Evolutionary conservation across 495 filamentous ascomycete genomes (phyloP).

Genomic region (Penicillium taxi): DNA sequence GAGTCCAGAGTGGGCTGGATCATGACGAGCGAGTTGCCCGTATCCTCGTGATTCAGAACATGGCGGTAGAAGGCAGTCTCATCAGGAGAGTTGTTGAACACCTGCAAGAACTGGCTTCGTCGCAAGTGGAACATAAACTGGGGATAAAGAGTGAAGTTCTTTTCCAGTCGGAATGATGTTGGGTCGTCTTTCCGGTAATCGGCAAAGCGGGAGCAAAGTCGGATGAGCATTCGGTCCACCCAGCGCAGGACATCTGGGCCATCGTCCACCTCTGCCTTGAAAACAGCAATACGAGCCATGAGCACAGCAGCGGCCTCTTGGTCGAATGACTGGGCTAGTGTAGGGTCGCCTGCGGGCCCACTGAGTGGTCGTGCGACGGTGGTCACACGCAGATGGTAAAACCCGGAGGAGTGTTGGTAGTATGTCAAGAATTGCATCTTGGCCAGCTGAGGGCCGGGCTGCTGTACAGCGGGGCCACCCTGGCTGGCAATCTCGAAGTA

Average conservation of each 20-base stretch:
- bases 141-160: constrained; percentile 98
- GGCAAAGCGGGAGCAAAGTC: constrained; percentile 91
- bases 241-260: constrained; percentile 97
- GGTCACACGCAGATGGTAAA: constrained; percentile 92
- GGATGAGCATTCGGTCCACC: constrained; percentile 98
- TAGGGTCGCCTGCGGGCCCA: constrained; percentile 93
- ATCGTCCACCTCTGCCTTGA: constrained; percentile 98
- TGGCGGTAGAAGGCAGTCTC: constrained; percentile 98
- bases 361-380: constrained; percentile 88
- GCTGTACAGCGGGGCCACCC: constrained; percentile 76
- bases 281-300: constrained; percentile 97
- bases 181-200: constrained; percentile 99
- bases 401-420: constrained; percentile 94
- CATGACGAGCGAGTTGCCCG: constrained; percentile 95
- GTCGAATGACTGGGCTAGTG: constrained; percentile 95
- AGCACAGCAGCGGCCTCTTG: constrained; percentile 97
- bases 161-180: constrained; percentile 94
- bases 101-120: constrained; percentile 93
- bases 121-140: constrained; percentile 99
- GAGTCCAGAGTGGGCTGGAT: constrained; percentile 97
- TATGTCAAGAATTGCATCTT: constrained; percentile 99
- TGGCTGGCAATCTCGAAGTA: constrained; percentile 98
- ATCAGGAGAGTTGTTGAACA: constrained; percentile 99
- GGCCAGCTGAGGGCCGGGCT: constrained; percentile 80
- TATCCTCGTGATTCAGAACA: constrained; percentile 94